A percentile compares a stretch with the other conserved stretches of the same genome.
These are phyloP conservation scores for Mycena amicta DNA, from an alignment of 768 basidiomycete genomes.

Conservation along the genomic window DNA sequence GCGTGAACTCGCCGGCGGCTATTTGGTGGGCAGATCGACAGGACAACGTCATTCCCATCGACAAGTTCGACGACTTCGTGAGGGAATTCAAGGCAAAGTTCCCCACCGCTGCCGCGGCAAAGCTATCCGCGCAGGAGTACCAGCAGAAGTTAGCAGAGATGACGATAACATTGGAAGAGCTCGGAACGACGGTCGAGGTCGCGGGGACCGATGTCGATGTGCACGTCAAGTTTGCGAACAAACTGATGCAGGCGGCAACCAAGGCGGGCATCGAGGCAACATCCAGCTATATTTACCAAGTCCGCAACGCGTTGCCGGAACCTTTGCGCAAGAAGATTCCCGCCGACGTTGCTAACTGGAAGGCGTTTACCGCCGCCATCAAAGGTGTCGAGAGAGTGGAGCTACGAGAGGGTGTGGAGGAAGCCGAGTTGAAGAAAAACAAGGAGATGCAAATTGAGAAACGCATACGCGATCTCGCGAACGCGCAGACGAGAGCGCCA, in stretches of 20 bases:
- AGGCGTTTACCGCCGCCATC: not conserved
- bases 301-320: constrained; percentile 9
- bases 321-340: constrained; percentile 5
- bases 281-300: constrained; percentile 9
- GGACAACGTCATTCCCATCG: not conserved
- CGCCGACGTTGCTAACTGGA: not conserved
- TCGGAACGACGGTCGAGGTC: constrained; percentile 17
- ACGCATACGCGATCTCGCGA: not conserved
- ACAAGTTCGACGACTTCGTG: not conserved
- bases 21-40: constrained; percentile 5
- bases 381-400: constrained; percentile 1
- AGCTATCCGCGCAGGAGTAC: constrained; percentile 14
- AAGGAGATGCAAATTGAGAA: not conserved
- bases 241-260: constrained; percentile 1
- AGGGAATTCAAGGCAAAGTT: constrained; percentile 1
- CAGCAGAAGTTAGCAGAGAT: constrained; percentile 12
- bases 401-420: constrained; percentile 5
- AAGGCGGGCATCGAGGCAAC: not conserved
- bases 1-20: constrained; percentile 5
- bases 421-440: not conserved
- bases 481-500: not conserved
- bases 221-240: constrained; percentile 13
- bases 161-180: constrained; percentile 15
- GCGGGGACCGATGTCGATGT: constrained; percentile 10
- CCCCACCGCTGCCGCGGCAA: constrained; percentile 4